A percentile compares a stretch with the other conserved stretches of the same genome.
Conservation (phyloP, 169 alveolate species). For the Eimeria praecox region DNA sequence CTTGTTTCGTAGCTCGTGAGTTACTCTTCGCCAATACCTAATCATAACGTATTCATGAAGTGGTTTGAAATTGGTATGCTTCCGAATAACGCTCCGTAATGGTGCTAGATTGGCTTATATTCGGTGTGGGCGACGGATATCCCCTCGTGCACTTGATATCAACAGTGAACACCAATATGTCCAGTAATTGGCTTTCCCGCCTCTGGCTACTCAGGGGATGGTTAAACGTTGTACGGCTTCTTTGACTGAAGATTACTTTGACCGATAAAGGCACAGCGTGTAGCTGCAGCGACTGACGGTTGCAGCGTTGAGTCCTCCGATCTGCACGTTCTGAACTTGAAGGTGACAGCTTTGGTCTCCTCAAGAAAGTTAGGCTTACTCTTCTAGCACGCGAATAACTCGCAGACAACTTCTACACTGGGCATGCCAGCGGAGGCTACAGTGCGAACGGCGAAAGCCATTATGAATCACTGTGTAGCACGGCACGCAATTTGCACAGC, state of each 20-base stretch:
- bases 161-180: neutral
- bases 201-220: neutral
- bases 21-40: neutral
- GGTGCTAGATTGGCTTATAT: neutral
- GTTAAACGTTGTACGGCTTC: neutral
- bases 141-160: neutral
- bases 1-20: neutral
- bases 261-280: neutral
- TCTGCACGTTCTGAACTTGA: neutral
- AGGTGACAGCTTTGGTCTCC: neutral
- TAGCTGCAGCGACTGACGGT: neutral
- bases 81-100: neutral
- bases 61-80: neutral
- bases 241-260: neutral
- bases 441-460: neutral
- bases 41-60: neutral
- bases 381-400: neutral
- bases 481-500: neutral
- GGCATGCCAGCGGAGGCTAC: neutral
- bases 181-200: neutral
- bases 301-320: neutral
- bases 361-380: constrained; percentile 7
- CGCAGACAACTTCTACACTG: neutral
- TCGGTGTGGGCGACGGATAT: neutral
- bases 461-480: neutral